Evolutionary conservation across 1,139 yeast species (phyloP).

Genomic region (Debaryomycetaceae sp.): DNA sequence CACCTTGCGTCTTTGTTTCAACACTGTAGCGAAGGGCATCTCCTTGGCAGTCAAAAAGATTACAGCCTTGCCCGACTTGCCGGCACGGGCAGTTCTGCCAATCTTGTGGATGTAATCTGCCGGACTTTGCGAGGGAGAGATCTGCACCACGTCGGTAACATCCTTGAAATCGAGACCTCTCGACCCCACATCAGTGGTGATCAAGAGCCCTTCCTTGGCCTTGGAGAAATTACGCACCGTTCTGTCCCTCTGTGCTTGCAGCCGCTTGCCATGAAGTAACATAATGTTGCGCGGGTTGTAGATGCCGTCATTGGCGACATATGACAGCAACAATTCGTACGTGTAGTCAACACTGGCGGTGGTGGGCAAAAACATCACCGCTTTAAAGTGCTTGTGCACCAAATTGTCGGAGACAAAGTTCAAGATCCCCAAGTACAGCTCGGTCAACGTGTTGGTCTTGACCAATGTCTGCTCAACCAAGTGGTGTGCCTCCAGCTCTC

Average conservation of each 20-base stretch:
- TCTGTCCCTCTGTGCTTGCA: constrained; percentile 61
- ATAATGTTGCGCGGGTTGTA: too few species aligned
- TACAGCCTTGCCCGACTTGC: constrained; percentile 66
- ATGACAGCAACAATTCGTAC: constrained; percentile 23
- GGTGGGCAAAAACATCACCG: constrained; percentile 80
- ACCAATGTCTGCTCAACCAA: constrained; percentile 67
- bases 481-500: constrained; percentile 78
- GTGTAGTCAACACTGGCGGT: constrained; percentile 56
- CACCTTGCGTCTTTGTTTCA: constrained; percentile 46
- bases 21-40: constrained; percentile 38
- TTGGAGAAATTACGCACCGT: constrained; percentile 53
- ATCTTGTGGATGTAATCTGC: constrained; percentile 87
- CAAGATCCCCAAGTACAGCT: constrained; percentile 51
- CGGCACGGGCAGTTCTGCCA: constrained; percentile 97
- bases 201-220: constrained; percentile 50
- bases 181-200: constrained; percentile 93
- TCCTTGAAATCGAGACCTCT: constrained; percentile 94
- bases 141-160: constrained; percentile 77
- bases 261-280: constrained; percentile 64
- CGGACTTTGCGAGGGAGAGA: constrained; percentile 68
- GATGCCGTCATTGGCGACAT: not conserved
- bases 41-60: constrained; percentile 49
- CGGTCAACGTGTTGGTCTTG: constrained; percentile 42
- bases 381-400: constrained; percentile 49
- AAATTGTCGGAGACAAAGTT: constrained; percentile 39